Base-by-base conservation (phyloP, 257 asterid genomes). In the Nyctanthes arbortristis region DNA sequence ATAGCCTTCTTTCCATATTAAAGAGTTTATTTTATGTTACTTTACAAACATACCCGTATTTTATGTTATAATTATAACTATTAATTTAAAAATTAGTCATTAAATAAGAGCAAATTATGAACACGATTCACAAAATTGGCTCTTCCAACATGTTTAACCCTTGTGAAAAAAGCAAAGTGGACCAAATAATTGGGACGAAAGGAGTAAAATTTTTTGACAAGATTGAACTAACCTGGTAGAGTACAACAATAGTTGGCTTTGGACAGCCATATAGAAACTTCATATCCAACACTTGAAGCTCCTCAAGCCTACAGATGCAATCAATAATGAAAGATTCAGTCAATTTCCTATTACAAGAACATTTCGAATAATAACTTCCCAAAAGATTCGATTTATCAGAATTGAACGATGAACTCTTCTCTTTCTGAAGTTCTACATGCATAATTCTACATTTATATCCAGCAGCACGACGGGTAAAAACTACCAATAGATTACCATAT, bases 211-310 rank as follows among this genome's bases (percentile, higher is more conserved):
- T 40, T 18, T 16, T 40, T 16, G 22, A 8, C 27, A 47, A 55
- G 36, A 67, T 61, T 61, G 43, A 59, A 67, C 32, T 71, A 65
- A 91, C 97, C 97, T 91, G 93, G 78, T 91, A 91, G 73, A 91
- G 96, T 67, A 91, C 96, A 66, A 87, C 97, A 47, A 91, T 87
- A 30, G 97, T 91, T 20, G 97, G 97, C 85, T 84, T 89, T 35
- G 87, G 81, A 77, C 96, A 91, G 73, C 97, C 97, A 69, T 85
- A 89, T 71, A 91, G 83, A 77, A 91, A 91, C 77, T 91, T 91
- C 79, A 91, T 89, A 82, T 91, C 97, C 88, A 91, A 82, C 81
- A 91, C 97, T 71, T 91, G 97, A 72, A 91, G 96, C 81, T 91
- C 97, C 85, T 89, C 95, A 33, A 91, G 96, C 91, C 96, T 91